Percentiles rank a stretch among this genome's conserved stretches.
Conservation (phyloP, 73 alveolate species). For the Paramecium caudatum region DNA sequence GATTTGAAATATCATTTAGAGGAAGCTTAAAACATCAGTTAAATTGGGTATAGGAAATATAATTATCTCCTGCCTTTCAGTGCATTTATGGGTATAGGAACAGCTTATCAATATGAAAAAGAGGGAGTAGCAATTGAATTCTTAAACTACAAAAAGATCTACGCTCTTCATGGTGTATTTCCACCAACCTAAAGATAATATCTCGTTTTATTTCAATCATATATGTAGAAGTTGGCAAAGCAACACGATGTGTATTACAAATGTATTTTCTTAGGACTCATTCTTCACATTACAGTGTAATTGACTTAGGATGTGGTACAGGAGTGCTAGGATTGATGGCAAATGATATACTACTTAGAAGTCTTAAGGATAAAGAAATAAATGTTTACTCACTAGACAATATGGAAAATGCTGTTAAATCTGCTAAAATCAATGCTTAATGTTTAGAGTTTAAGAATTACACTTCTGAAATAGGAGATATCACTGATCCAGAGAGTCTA, state of each 20-base stretch:
- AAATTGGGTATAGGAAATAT: constrained; percentile 61
- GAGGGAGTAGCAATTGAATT: constrained; percentile 72
- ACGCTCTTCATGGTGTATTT: constrained; percentile 79
- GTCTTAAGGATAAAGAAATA: constrained; percentile 59
- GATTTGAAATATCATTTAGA: constrained; percentile 55
- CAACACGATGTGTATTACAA: constrained; percentile 35
- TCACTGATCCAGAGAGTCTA: not conserved
- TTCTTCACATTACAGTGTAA: constrained; percentile 51
- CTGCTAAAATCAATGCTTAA: constrained; percentile 77
- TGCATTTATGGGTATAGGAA: constrained; percentile 54
- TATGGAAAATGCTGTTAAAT: constrained; percentile 76
- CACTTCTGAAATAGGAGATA: constrained; percentile 43
- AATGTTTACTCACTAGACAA: constrained; percentile 71
- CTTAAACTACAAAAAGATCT: constrained; percentile 70
- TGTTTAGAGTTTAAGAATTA: constrained; percentile 60
- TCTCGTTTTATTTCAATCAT: constrained; percentile 29
- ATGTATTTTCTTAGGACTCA: constrained; percentile 22
- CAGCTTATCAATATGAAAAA: constrained; percentile 70
- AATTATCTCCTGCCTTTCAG: constrained; percentile 66
- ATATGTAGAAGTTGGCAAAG: constrained; percentile 49
- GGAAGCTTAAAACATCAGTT: constrained; percentile 22
- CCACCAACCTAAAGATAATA: constrained; percentile 78
- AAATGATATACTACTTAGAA: constrained; percentile 13
- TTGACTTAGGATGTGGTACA: constrained; percentile 83
- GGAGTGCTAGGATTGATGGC: constrained; percentile 80